phyloP scores from a whole-genome alignment of 1,284 basidiomycete species.

The Coniferiporia sulphurascens region DNA sequence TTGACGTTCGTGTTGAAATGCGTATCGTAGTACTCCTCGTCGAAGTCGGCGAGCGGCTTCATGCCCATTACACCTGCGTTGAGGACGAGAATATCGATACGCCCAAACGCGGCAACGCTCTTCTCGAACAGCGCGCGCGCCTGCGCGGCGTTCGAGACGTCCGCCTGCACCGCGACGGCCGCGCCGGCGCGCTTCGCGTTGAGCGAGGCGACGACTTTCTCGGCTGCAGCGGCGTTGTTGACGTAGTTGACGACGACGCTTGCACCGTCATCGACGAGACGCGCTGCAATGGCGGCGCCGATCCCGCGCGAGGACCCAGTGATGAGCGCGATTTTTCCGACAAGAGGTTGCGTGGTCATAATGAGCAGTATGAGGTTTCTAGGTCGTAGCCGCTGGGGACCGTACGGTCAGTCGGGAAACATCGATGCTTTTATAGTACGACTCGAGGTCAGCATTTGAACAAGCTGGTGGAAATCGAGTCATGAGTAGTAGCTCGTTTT shows the following conservation, averaged over 20 bases:
- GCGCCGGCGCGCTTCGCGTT: slow-evolving; percentile 38
- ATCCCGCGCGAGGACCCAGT: slow-evolving; percentile 58
- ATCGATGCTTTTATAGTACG: too few relatives aligned
- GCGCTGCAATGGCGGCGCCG: slow-evolving; percentile 47
- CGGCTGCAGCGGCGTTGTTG: slow-evolving; percentile 36
- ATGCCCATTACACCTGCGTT: slow-evolving; percentile 52
- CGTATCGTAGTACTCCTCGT: slow-evolving; percentile 45
- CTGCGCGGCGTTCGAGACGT: slow-evolving; percentile 31
- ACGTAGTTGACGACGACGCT: slow-evolving; percentile 55
- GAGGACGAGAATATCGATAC: slow-evolving; percentile 51
- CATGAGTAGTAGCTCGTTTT: too few relatives aligned
- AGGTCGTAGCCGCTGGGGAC: too few relatives aligned
- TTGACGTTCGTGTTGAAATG: slow-evolving; percentile 53
- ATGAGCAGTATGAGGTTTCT: background rate
- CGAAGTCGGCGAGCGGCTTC: slow-evolving; percentile 39
- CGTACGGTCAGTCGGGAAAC: too few relatives aligned
- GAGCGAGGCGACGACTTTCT: slow-evolving; percentile 41
- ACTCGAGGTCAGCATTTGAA: too few relatives aligned
- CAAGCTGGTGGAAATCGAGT: too few relatives aligned
- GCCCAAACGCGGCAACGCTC: slow-evolving; percentile 41
- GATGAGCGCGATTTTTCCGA: slow-evolving; percentile 50
- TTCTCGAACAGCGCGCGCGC: slow-evolving; percentile 32
- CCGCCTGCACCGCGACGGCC: slow-evolving; percentile 49
- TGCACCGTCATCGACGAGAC: slow-evolving; percentile 50
- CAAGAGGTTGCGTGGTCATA: slow-evolving; percentile 16